Evolutionary conservation across 805 yeast genomes (phyloP).

Genomic region (Saturnispora silvae): DNA sequence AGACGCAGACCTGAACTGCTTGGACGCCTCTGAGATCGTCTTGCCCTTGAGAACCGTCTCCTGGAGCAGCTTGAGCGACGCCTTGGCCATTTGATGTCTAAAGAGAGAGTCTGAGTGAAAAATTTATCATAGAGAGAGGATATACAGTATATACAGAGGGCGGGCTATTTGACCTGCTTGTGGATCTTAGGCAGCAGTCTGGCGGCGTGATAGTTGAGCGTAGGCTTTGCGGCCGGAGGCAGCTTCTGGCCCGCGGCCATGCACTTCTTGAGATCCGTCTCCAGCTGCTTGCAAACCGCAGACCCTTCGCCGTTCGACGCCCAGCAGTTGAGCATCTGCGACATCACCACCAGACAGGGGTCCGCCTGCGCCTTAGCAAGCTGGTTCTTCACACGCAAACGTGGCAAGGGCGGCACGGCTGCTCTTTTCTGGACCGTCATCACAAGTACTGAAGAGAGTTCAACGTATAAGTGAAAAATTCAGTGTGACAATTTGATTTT

Average conservation of each 20-base stretch:
- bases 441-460: no score
- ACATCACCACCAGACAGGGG: slow-evolving; percentile 73
- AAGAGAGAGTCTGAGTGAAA: no score
- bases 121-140: neutral
- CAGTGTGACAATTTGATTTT: no score
- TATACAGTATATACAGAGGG: neutral
- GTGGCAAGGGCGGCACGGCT: slow-evolving; percentile 59
- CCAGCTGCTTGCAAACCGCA: slow-evolving; percentile 52
- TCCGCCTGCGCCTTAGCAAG: slow-evolving; percentile 47
- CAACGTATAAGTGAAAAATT: no score
- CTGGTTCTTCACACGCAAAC: slow-evolving; percentile 60
- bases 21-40: slow-evolving; percentile 32
- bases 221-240: slow-evolving; percentile 31
- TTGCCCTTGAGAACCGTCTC: slow-evolving; percentile 36
- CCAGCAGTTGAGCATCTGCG: slow-evolving; percentile 87
- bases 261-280: slow-evolving; percentile 62
- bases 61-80: slow-evolving; percentile 1
- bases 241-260: slow-evolving; percentile 37
- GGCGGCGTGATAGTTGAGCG: slow-evolving; percentile 46
- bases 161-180: slow-evolving; percentile 20
- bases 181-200: slow-evolving; percentile 47
- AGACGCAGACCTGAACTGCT: neutral
- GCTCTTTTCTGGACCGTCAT: no score
- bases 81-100: no score
- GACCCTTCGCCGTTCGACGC: slow-evolving; percentile 87